Percentiles rank a stretch among this genome's conserved stretches.
Conservation (phyloP, 495 filamentous ascomycete genomes). For the Pyrenula aspistea region DNA sequence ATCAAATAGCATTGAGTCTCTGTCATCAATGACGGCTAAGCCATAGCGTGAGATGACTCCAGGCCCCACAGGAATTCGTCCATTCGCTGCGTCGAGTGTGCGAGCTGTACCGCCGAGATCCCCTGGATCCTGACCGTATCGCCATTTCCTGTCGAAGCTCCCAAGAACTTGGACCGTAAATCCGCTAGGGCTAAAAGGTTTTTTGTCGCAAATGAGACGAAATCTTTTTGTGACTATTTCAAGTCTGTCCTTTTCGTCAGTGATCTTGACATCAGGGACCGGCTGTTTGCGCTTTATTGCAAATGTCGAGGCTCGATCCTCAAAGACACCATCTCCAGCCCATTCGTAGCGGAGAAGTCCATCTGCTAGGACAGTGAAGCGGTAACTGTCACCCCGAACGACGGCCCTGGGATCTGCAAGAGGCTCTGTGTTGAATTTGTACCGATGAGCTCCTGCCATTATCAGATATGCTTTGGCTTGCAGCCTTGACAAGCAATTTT, state of each 20-base stretch:
- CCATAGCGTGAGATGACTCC: constrained; percentile 36
- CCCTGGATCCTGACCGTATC: constrained; percentile 28
- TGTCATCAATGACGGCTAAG: constrained; percentile 39
- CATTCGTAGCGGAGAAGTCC: constrained; percentile 44
- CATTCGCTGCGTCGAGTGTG: constrained; percentile 40
- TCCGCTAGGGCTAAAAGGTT: constrained; percentile 30
- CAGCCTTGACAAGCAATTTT: no score
- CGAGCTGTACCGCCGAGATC: constrained; percentile 41
- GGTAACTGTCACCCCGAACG: constrained; percentile 33
- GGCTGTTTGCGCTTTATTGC: constrained; percentile 33
- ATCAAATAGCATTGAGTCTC: constrained; percentile 44
- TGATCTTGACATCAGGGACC: constrained; percentile 30
- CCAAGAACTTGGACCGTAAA: constrained; percentile 27
- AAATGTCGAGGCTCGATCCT: constrained; percentile 45
- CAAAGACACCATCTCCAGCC: constrained; percentile 40
- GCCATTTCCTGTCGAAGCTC: constrained; percentile 23
- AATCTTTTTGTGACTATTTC: constrained; percentile 38
- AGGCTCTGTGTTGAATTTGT: constrained; percentile 32
- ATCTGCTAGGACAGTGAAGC: constrained; percentile 42
- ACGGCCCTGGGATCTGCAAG: constrained; percentile 31
- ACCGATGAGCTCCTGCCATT: constrained; percentile 9
- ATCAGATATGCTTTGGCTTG: no score
- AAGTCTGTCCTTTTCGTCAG: constrained; percentile 22
- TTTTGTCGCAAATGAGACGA: constrained; percentile 40
- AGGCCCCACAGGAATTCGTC: constrained; percentile 30